Evolutionary conservation across 2,329 filamentous ascomycete genomes (phyloP), one percentile per base, ranked within the genome.

Genomic region (Alternaria ventricosa): DNA sequence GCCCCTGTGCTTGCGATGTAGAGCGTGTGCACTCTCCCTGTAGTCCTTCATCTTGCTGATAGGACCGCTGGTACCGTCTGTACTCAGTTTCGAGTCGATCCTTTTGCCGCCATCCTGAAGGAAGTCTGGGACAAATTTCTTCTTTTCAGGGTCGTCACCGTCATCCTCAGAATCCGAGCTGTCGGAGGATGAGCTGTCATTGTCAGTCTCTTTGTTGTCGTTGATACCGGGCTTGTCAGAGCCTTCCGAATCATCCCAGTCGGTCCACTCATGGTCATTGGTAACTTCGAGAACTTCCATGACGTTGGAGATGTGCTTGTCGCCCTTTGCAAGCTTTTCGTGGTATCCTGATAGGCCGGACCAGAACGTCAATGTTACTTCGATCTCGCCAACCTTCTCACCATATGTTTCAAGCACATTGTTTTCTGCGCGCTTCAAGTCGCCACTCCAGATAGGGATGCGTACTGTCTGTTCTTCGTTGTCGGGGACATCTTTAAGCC

Each of bases 401-500:
- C 87, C 87, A 43, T 87, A 86, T 11, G 86, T 1, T 81, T 79
- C 45, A 78, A 87, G 57, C 46, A 80, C 43, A 69, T 86, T 77
- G 57, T 78, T 78, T 43, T 85, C 82, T 1, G 87, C 88, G 11
- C 85, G 84, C 75, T 85, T 77, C 75, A 89, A 82, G 68, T 90
- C 85, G 23, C 90, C 89, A 72, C 88, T 89, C 88, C 89, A 93
- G 3, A 93, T 85, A 6, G 87, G 80, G 4, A 93, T 73, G 5
- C 83, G 84, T 9, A 91, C 70, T 0, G 85, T 87, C 46, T 84
- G 81, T 56, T 89, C 85, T 70, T 91, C 87, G 63, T 92, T 90
- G 61, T 93, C 91, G 0, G 84, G 80, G 0, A 93, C 82, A n/a
- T 92, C 87, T 66, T 88, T 87, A 18, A 92, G 82, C 90, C 90